Conservation (phyloP, 306 rosid species). For the Prinsepia uniflora region DNA sequence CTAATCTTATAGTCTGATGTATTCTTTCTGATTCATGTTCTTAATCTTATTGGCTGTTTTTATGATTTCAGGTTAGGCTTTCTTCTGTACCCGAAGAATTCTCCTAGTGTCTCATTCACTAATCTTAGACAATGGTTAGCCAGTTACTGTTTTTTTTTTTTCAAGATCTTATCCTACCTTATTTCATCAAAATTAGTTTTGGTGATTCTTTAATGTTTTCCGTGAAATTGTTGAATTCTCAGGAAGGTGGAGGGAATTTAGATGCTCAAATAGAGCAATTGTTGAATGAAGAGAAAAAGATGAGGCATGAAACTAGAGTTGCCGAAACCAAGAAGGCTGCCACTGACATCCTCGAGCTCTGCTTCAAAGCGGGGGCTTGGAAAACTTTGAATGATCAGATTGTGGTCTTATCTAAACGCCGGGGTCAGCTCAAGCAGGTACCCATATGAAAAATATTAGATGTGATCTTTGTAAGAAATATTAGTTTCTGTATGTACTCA, state of each 20-base stretch:
- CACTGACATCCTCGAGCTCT: constrained; percentile 71
- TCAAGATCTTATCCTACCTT: not conserved
- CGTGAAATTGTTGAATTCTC: constrained; percentile 14
- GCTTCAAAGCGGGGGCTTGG: constrained; percentile 86
- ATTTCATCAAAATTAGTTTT: not conserved
- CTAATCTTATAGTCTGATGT: not conserved
- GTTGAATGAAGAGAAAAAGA: constrained; percentile 83
- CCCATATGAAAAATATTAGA: not conserved
- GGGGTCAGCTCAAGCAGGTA: constrained; percentile 96
- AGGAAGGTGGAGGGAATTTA: constrained; percentile 66
- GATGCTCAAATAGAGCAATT: constrained; percentile 64
- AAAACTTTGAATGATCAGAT: constrained; percentile 88
- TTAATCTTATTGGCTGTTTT: not conserved
- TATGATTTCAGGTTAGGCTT: not conserved
- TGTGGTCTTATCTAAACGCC: constrained; percentile 80
- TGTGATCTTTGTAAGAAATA: not conserved
- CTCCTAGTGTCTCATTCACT: not conserved
- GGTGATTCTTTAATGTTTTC: not conserved
- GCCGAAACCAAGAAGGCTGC: constrained; percentile 77
- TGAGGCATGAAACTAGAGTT: constrained; percentile 73
- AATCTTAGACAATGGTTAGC: constrained; percentile 6
- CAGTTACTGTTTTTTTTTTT: not conserved
- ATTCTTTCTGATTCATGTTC: not conserved
- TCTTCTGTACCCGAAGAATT: not conserved
- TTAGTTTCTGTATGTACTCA: not conserved